Evolutionary conservation across 306 rosid species (phyloP), one percentile per base, ranked within the genome.

Genomic region (Luffa aegyptiaca): DNA sequence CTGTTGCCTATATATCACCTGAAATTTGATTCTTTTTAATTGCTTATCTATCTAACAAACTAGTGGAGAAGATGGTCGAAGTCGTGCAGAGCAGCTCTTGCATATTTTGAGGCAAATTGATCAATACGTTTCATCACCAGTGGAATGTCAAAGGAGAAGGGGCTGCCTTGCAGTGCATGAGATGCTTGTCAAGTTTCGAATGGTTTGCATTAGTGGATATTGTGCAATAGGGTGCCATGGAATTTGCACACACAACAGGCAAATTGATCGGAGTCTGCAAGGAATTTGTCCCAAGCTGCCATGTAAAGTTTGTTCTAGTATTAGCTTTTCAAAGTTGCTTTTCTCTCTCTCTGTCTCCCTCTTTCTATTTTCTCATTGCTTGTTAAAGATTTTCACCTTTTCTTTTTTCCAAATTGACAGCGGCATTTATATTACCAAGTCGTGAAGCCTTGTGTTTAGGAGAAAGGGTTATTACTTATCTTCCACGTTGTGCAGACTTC

Each of bases 51-150:
- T 74, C 42, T 83, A 75, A 83, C 42, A 70, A 82, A 87, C 78
- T 86, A 94, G 98, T 59, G 98, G 98, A 80, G 98, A 94, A 83
- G 98, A 94, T 86, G 98, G 98, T 80, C 90, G 97, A 89, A 94
- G 97, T 87, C 95, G 98, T 79, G 95, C 98, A 52, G 98, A 94
- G 85, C 95, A 88, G 82, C 86, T 94, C 35, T 75, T 89, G 88
- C 95, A 91, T 86, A 88, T 92, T 83, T 80, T 94, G 91, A 88
- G 97, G 85, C 98, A 94, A 87, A 91, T 94, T 79, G 98, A 94
- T 91, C 94, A 85, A 79, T 94, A 85, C 78, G 92, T 94, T 83
- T 88, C 92, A 77, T 94, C 97, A 7, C 86, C 97, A 36, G 80
- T 89, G 82, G 98, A 94, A 81, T 89, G 88, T 89, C 97, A 91